A percentile compares a stretch with the other conserved stretches of the same genome.
Conservation (phyloP, 2,329 filamentous ascomycete genomes). For the Alternaria tenuissima region DNA sequence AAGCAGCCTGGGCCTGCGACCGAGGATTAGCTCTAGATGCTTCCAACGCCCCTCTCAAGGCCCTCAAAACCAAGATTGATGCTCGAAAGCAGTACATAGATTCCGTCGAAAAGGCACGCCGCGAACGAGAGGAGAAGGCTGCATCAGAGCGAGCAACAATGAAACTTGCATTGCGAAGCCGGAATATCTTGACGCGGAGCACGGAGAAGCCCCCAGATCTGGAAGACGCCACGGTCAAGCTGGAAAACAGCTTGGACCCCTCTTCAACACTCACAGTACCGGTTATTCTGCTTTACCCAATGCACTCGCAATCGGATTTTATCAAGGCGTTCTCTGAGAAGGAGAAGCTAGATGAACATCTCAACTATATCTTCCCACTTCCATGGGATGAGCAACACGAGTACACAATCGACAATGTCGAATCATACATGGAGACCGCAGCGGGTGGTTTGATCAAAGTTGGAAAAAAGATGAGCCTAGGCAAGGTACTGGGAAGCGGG, state of each 20-base stretch:
- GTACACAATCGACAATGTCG: conserved; percentile 73
- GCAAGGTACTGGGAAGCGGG: conserved; percentile 77
- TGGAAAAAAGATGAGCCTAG: conserved; percentile 80
- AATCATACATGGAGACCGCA: conserved; percentile 88
- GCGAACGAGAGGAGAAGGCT: conserved; percentile 63
- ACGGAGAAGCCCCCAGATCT: conserved; percentile 82
- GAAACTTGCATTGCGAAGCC: conserved; percentile 64
- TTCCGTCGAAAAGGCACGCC: conserved; percentile 64
- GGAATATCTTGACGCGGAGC: conserved; percentile 72
- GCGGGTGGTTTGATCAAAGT: conserved; percentile 85
- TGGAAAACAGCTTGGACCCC: conserved; percentile 78
- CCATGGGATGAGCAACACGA: conserved; percentile 80
- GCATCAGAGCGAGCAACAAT: conserved; percentile 66
- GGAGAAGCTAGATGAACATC: conserved; percentile 76
- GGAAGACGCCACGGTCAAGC: conserved; percentile 78
- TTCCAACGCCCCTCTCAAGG: conserved; percentile 71
- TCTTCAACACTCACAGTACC: conserved; percentile 78
- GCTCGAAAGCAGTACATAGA: conserved; percentile 65
- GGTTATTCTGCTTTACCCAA: conserved; percentile 83
- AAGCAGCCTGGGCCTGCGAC: conserved; percentile 81
- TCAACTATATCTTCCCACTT: conserved; percentile 84
- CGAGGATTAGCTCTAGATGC: conserved; percentile 77
- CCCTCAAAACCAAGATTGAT: conserved; percentile 69
- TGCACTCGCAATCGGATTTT: conserved; percentile 84
- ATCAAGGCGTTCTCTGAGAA: conserved; percentile 86